Evolutionary conservation across 177 flowering plant species (phyloP).

Genomic region (Telopea speciosissima): DNA sequence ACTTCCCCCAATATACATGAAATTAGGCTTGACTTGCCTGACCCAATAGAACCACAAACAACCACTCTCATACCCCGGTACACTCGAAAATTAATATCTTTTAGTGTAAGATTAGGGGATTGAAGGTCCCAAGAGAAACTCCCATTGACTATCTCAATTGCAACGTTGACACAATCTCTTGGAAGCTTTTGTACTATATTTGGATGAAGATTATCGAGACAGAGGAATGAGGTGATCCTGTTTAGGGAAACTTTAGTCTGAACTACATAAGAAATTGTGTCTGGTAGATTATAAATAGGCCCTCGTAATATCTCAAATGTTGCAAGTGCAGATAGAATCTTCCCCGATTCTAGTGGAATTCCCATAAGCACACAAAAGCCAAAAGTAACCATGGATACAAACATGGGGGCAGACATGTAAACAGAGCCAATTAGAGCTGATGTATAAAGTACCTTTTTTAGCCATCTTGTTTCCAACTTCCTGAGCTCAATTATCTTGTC

Average conservation of each 20-base stretch:
- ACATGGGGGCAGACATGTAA: constrained; percentile 32
- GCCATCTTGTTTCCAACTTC: constrained; percentile 16
- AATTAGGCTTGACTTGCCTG: constrained; percentile 69
- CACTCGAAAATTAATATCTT: constrained; percentile 40
- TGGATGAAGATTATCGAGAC: constrained; percentile 7
- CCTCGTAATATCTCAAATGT: too few relatives aligned
- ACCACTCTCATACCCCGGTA: constrained; percentile 52
- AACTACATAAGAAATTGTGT: constrained; percentile 45
- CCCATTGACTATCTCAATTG: constrained; percentile 42
- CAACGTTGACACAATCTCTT: constrained; percentile 27
- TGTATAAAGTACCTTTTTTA: too few relatives aligned
- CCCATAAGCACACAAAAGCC: too few relatives aligned
- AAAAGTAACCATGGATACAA: too few relatives aligned
- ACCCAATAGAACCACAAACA: constrained; percentile 69
- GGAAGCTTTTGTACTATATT: constrained; percentile 42
- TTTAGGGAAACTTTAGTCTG: too few relatives aligned
- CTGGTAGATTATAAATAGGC: constrained; percentile 35
- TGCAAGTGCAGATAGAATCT: too few relatives aligned
- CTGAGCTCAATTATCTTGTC: constrained; percentile 30
- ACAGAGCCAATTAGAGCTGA: constrained; percentile 24
- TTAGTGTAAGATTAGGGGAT: constrained; percentile 33
- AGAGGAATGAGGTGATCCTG: too few relatives aligned
- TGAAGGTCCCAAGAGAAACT: constrained; percentile 57
- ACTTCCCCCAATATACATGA: constrained; percentile 63
- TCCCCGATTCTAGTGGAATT: too few relatives aligned